Conservation (phyloP, 371 early-diverging fungal genomes). For the Mortierella sp. region DNA sequence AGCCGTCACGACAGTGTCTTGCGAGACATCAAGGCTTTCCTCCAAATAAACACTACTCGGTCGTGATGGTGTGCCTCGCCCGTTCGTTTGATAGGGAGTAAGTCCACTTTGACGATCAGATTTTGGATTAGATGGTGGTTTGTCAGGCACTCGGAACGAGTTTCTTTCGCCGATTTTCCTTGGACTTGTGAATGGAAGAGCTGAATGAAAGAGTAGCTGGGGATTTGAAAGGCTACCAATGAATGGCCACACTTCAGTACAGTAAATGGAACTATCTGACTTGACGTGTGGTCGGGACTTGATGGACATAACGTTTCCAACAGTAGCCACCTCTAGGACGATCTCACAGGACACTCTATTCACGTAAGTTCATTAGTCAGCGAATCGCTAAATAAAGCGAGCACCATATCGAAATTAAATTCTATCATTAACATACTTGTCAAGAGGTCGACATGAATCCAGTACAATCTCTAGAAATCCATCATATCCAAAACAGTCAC, state of each 20-base stretch:
- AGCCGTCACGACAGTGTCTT: neutral
- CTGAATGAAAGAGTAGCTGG: constrained; percentile 36
- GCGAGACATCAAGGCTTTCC: constrained; percentile 28
- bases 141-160: constrained; percentile 22
- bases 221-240: constrained; percentile 46
- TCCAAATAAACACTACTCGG: constrained; percentile 57
- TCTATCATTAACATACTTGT: constrained; percentile 39
- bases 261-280: constrained; percentile 53
- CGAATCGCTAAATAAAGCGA: neutral
- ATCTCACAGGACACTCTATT: constrained; percentile 57
- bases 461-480: constrained; percentile 59
- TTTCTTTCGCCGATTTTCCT: constrained; percentile 47
- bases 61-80: constrained; percentile 52
- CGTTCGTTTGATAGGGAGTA: constrained; percentile 36
- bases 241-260: constrained; percentile 58
- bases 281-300: constrained; percentile 49
- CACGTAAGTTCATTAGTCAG: neutral
- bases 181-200: constrained; percentile 46
- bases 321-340: constrained; percentile 58
- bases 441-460: constrained; percentile 53
- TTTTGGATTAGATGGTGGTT: neutral
- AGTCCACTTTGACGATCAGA: constrained; percentile 22
- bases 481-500: constrained; percentile 58
- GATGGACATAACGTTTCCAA: constrained; percentile 57
- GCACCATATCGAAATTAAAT: neutral